These are phyloP conservation scores for Populus pruinosa DNA, from an alignment of 345 rosid species.

Conservation along the genomic window DNA sequence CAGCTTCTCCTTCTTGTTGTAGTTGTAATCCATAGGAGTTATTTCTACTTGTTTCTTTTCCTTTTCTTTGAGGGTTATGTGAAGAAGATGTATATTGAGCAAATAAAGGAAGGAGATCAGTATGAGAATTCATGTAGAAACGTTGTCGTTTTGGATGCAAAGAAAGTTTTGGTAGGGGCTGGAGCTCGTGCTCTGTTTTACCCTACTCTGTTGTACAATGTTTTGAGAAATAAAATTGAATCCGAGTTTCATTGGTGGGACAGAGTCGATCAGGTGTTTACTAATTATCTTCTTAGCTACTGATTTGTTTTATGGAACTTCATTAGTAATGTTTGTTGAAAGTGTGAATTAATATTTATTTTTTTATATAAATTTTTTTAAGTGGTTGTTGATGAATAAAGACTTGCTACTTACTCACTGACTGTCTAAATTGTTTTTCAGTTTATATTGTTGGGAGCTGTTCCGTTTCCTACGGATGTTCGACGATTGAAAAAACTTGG, in stretches of 20 bases:
- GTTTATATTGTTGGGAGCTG: conserved; percentile 80
- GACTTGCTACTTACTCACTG: background rate
- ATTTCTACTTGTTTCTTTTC: background rate
- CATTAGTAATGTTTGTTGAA: no score
- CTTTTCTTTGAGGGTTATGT: background rate
- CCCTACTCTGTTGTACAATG: conserved; percentile 65
- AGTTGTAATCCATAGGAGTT: background rate
- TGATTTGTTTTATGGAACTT: background rate
- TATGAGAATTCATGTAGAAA: background rate
- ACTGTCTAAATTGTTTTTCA: conserved; percentile 12
- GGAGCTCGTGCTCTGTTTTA: conserved; percentile 64
- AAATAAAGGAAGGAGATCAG: conserved; percentile 8
- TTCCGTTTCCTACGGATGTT: conserved; percentile 86
- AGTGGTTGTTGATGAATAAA: background rate
- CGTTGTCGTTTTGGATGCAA: conserved; percentile 29
- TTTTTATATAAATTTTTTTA: no score
- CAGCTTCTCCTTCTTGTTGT: background rate
- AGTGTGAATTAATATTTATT: no score
- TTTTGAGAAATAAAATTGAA: conserved; percentile 54
- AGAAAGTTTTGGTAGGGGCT: conserved; percentile 57
- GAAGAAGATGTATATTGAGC: conserved; percentile 8
- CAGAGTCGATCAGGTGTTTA: conserved; percentile 52
- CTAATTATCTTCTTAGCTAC: background rate
- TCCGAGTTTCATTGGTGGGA: conserved; percentile 76
- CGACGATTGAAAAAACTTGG: conserved; percentile 65